Evolutionary conservation across 2,329 filamentous ascomycete species (phyloP).

Genomic region (Hirsutella thompsonii): DNA sequence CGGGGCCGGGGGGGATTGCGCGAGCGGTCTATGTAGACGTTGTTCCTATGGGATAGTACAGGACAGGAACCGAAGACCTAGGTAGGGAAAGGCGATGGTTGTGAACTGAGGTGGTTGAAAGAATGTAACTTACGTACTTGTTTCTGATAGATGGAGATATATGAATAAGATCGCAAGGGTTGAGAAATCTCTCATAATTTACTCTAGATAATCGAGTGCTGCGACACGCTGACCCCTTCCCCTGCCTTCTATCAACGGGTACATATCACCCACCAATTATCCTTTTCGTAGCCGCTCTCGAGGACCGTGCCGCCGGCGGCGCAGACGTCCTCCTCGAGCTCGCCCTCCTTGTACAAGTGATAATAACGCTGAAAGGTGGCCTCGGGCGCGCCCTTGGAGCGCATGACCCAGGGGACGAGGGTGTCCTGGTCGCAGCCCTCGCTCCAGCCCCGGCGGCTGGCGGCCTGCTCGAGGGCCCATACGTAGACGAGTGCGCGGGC

Average conservation of each 20-base stretch:
- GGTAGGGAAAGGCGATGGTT: too few species aligned
- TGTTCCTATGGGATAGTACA: too few species aligned
- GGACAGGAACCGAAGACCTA: too few species aligned
- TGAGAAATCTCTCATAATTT: too few species aligned
- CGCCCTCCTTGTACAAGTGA: conserved; percentile 77
- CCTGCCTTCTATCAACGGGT: conserved; percentile 8
- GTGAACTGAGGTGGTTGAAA: too few species aligned
- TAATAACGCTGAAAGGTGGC: conserved; percentile 82
- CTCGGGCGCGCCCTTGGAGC: conserved; percentile 20
- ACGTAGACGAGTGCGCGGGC: conserved; percentile 76
- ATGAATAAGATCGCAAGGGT: too few species aligned
- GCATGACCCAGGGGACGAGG: conserved; percentile 88
- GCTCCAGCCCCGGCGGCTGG: conserved; percentile 80
- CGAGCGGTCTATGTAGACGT: too few species aligned
- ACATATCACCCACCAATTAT: conserved; percentile 92
- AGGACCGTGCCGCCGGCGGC: conserved; percentile 64
- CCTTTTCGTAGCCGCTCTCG: conserved; percentile 82
- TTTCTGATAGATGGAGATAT: too few species aligned
- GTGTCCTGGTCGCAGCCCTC: conserved; percentile 76
- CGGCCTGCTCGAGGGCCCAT: conserved; percentile 88
- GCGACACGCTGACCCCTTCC: neutral
- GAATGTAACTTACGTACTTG: too few species aligned
- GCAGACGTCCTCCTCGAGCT: conserved; percentile 69
- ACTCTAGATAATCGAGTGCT: too few species aligned
- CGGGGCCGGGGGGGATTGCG: too few species aligned